These are phyloP conservation scores for Reutealis trisperma DNA, from an alignment of 345 rosid genomes.

Conservation along the genomic window DNA sequence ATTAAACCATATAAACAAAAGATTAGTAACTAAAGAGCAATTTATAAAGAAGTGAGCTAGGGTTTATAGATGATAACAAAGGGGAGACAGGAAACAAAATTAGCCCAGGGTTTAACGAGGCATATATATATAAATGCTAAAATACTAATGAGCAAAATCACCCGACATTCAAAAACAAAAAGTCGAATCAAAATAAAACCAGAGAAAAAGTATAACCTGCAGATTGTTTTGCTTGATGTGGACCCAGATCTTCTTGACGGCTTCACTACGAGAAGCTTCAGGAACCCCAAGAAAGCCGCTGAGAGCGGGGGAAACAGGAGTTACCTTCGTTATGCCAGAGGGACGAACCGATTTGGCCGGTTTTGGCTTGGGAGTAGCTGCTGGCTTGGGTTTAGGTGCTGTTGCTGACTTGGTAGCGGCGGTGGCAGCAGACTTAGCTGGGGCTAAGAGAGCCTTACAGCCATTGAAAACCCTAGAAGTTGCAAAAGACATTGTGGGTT, in stretches of 20 bases:
- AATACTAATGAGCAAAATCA: not conserved
- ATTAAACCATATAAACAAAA: not conserved
- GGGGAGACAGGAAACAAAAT: not conserved
- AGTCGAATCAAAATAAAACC: not conserved
- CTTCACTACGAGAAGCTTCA: slow-evolving; percentile 64
- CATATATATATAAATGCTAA: not conserved
- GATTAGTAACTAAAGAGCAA: not conserved
- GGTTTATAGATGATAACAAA: not conserved
- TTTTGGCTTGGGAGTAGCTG: slow-evolving; percentile 23
- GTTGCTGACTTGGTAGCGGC: not conserved
- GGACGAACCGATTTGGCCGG: slow-evolving; percentile 23
- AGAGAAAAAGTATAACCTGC: slow-evolving; percentile 50
- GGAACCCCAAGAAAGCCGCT: slow-evolving; percentile 57
- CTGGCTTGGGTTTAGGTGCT: not conserved
- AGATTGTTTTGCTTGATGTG: slow-evolving; percentile 72
- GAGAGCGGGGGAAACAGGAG: slow-evolving; percentile 69
- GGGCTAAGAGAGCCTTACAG: slow-evolving; percentile 58
- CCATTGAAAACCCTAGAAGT: slow-evolving; percentile 59
- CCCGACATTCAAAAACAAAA: not conserved
- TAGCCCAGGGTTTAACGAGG: not conserved
- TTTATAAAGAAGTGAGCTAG: not conserved
- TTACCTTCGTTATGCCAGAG: slow-evolving; percentile 53
- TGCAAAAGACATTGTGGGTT: slow-evolving; percentile 33
- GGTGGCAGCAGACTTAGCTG: slow-evolving; percentile 38
- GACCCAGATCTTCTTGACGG: slow-evolving; percentile 74